Base-by-base conservation (phyloP, 1,139 yeast genomes). In the Debaryomyces psychrophilus region DNA sequence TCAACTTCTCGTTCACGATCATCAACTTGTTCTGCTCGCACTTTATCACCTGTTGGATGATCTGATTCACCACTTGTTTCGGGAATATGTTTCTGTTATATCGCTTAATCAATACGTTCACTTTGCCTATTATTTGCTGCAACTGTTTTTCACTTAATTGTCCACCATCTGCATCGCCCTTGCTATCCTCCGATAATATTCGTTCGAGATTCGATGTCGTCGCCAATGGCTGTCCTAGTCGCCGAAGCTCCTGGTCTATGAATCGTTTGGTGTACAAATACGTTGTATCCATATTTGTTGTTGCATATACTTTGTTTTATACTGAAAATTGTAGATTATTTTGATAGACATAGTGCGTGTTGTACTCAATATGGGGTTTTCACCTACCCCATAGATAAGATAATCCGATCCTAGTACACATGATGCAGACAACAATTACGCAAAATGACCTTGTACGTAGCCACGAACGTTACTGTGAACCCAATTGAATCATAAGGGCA, bases 1-100 rank as follows among this genome's bases (percentile, higher is more conserved):
- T 44, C 29, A 73, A 51, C 41, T 61, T 60, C 20, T 66, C 71
- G 48, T 60, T 62, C 11, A 71, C 68, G 23, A 57, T 49, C 20
- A 57, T 48, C 15, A 71, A 39, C 47, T 68, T 66, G 25, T 62
- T 59, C 33, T 59, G 57, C 47, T 73, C 79, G 44, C 64, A 56
- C 55, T 67, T 67, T 15, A 68, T 41, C 9, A 73, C 56, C 50
- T 73, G 78, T 45, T 65, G 69, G 8, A 66, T 64, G 1, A 72
- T 64, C 45, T 70, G 76, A 49, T 66, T 64, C 9, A 66, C 60
- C n/a, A 66, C 62, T 48, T 69, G 73, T 11, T 60, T 47, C 31
- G 61, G 53, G 52, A 65, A 73, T 40, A 57, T 49, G 43, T 55
- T 61, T 34, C 65, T 48, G 46, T 69, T 67, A 50, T 69, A 69